Evolutionary conservation across 2,329 filamentous ascomycete genomes (phyloP).

Genomic region (Sporothrix humicola): DNA sequence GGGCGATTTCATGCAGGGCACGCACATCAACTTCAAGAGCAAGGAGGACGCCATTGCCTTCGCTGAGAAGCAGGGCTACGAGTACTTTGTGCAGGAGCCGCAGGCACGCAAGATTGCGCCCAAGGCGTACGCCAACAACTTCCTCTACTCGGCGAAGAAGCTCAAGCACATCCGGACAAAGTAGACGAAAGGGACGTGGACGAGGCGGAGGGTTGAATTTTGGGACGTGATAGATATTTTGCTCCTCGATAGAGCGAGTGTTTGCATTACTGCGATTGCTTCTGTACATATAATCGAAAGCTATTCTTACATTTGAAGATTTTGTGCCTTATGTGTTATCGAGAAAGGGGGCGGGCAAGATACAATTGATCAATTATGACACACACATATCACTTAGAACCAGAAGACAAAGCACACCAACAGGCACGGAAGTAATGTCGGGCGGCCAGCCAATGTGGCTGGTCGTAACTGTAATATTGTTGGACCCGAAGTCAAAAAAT

Average conservation of each 20-base stretch:
- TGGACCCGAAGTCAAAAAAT: not conserved
- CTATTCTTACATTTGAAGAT: not conserved
- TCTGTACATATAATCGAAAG: conserved; percentile 29
- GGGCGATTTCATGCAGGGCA: conserved; percentile 93
- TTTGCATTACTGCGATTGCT: not conserved
- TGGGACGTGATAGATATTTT: not conserved
- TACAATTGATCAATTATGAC: too few relatives aligned
- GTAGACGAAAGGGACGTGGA: conserved; percentile 50
- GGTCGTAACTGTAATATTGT: not conserved
- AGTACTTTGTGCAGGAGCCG: conserved; percentile 98
- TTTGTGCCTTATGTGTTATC: too few relatives aligned
- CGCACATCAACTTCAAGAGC: conserved; percentile 83
- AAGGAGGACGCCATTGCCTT: conserved; percentile 96
- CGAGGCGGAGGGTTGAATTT: not conserved
- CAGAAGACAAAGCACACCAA: not conserved
- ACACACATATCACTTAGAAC: too few relatives aligned
- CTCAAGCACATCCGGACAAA: conserved; percentile 86
- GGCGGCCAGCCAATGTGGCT: conserved; percentile 1
- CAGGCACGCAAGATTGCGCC: conserved; percentile 83
- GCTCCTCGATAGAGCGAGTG: not conserved
- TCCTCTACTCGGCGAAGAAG: conserved; percentile 82
- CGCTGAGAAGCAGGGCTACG: conserved; percentile 98
- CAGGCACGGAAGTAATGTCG: not conserved
- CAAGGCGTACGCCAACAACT: conserved; percentile 98
- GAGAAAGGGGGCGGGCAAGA: too few relatives aligned